Conservation (phyloP, 2,329 filamentous ascomycete species). For the Lecanicillium sp. region DNA sequence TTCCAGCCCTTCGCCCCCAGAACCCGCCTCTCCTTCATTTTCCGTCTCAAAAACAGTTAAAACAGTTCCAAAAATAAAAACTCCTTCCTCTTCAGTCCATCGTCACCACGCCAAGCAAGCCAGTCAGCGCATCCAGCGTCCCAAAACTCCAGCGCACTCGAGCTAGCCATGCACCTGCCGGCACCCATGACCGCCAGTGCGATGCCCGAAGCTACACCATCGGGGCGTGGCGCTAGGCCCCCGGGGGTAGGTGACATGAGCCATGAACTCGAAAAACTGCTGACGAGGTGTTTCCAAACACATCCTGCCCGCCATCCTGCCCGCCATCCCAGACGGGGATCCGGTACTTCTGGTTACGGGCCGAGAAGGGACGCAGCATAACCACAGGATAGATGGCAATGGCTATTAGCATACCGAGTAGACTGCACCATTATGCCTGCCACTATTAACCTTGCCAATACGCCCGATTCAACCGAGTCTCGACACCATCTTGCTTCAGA, state of each 20-base stretch:
- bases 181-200: conserved; percentile 7
- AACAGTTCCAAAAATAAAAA: conserved; percentile 6
- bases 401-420: too few relatives aligned
- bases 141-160: neutral
- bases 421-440: too few relatives aligned
- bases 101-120: conserved; percentile 1
- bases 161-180: neutral
- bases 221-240: conserved; percentile 11
- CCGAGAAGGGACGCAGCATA: too few relatives aligned
- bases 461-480: too few relatives aligned
- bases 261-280: neutral
- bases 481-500: too few relatives aligned
- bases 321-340: neutral
- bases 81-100: conserved; percentile 9
- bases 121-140: conserved; percentile 2
- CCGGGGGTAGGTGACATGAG: conserved; percentile 9
- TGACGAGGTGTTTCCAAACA: neutral
- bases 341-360: too few relatives aligned
- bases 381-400: too few relatives aligned
- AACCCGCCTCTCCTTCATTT: neutral
- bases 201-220: conserved; percentile 10
- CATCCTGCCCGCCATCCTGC: neutral
- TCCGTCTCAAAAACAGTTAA: neutral
- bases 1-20: neutral
- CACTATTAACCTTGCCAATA: too few relatives aligned